These are phyloP conservation scores for Elsinoe ampelina DNA, from an alignment of 2,329 filamentous ascomycete genomes.

Conservation along the genomic window DNA sequence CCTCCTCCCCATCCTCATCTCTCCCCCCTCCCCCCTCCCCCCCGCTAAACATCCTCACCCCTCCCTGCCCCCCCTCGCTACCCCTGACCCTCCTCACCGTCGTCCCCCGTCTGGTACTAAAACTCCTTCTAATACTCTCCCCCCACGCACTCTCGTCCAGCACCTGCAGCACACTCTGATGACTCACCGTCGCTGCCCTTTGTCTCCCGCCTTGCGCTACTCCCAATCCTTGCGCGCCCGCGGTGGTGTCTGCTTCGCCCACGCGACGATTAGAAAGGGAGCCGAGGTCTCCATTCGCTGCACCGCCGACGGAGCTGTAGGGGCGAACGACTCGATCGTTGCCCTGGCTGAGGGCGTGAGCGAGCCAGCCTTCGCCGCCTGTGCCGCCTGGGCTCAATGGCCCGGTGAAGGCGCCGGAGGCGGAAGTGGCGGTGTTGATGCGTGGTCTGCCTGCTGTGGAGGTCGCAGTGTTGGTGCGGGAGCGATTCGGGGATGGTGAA, in stretches of 20 bases:
- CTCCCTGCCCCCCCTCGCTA: background rate
- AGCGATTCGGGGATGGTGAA: background rate
- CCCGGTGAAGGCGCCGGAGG: constrained; percentile 18
- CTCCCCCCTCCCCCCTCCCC: background rate
- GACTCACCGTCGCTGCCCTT: constrained; percentile 60
- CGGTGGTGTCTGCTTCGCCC: too few relatives aligned
- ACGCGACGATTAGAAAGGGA: background rate
- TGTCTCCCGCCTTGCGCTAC: constrained; percentile 35
- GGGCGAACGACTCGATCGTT: constrained; percentile 3
- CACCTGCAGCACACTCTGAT: constrained; percentile 70
- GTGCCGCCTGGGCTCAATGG: constrained; percentile 8
- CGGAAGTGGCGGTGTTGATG: background rate
- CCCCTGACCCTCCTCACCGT: constrained; percentile 2
- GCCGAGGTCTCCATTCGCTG: constrained; percentile 22
- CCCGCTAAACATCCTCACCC: background rate
- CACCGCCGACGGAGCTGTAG: constrained; percentile 20
- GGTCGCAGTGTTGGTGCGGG: background rate
- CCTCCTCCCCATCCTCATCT: background rate
- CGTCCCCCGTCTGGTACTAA: constrained; percentile 37
- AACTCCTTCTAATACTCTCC: constrained; percentile 80
- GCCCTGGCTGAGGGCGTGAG: constrained; percentile 5
- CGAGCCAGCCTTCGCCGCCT: constrained; percentile 9
- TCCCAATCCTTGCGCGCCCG: constrained; percentile 14
- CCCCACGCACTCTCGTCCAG: constrained; percentile 88
- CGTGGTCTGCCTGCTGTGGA: background rate